Evolutionary conservation across 345 rosid genomes (phyloP).

Genomic region (Ailanthus altissimus): DNA sequence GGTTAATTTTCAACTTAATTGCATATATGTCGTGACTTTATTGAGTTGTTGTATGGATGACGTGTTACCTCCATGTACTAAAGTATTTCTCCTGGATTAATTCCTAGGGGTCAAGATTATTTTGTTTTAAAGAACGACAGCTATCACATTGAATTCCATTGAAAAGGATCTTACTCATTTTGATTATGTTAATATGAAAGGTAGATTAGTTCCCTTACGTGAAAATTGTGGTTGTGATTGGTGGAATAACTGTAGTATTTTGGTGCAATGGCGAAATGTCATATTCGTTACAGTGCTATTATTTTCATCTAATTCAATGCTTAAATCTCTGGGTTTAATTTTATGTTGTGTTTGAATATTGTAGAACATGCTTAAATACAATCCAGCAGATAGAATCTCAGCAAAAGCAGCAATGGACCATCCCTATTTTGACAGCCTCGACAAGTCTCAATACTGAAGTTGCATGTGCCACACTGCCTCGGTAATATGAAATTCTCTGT

Average conservation of each 20-base stretch:
- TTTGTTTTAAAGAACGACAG: neutral
- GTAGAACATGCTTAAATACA: conserved; percentile 83
- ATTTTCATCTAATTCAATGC: neutral
- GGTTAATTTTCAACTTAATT: too few relatives aligned
- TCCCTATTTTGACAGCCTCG: conserved; percentile 84
- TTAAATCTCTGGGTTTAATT: conserved; percentile 8
- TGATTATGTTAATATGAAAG: neutral
- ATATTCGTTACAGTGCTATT: neutral
- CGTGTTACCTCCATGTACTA: too few relatives aligned
- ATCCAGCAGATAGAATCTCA: conserved; percentile 84
- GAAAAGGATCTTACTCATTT: neutral
- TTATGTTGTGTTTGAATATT: conserved; percentile 18
- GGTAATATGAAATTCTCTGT: neutral
- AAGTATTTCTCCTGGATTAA: too few relatives aligned
- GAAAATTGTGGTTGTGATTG: neutral
- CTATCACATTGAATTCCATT: neutral
- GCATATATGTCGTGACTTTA: too few relatives aligned
- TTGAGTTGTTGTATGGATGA: too few relatives aligned
- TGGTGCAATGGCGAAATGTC: neutral
- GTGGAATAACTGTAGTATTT: neutral
- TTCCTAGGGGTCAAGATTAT: neutral
- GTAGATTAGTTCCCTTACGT: neutral
- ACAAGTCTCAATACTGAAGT: conserved; percentile 85
- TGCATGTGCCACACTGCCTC: conserved; percentile 6
- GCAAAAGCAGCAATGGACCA: conserved; percentile 92